These are phyloP conservation scores for Fraxinus ornus DNA, from an alignment of 305 asterid species.

Conservation along the genomic window DNA sequence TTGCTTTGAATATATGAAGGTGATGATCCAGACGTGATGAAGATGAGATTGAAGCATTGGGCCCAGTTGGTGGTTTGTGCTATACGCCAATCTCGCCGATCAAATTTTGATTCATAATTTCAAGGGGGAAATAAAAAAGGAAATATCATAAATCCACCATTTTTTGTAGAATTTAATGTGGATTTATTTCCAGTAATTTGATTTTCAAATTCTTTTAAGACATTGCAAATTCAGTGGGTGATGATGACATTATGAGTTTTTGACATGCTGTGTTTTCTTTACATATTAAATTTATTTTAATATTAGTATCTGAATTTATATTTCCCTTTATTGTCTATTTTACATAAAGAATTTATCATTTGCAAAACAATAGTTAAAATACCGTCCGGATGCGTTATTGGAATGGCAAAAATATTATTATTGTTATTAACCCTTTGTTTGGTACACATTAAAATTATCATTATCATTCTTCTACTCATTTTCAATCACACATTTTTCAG, in stretches of 20 bases:
- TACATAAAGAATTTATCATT: no score
- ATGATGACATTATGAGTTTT: neutral
- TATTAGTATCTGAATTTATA: neutral
- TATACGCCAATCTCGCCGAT: conserved; percentile 47
- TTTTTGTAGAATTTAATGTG: neutral
- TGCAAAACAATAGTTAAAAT: no score
- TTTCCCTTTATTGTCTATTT: no score
- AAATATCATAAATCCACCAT: neutral
- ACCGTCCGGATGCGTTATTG: neutral
- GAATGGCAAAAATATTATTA: neutral
- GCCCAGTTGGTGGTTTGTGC: conserved; percentile 77
- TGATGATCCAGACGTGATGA: conserved; percentile 57
- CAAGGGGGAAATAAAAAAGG: neutral
- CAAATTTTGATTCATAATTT: conserved; percentile 5
- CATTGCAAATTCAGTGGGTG: neutral
- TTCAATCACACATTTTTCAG: no score
- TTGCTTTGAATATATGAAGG: conserved; percentile 24
- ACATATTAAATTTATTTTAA: no score
- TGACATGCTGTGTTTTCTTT: neutral
- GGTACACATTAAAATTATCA: no score
- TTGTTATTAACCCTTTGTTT: neutral
- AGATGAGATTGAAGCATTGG: conserved; percentile 66
- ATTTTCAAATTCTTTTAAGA: neutral
- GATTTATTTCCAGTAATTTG: neutral
- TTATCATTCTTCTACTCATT: no score